A percentile compares a stretch with the other conserved stretches of the same genome.
Conservation (phyloP, 2,329 filamentous ascomycete genomes). For the Dothideomycetes sp. region DNA sequence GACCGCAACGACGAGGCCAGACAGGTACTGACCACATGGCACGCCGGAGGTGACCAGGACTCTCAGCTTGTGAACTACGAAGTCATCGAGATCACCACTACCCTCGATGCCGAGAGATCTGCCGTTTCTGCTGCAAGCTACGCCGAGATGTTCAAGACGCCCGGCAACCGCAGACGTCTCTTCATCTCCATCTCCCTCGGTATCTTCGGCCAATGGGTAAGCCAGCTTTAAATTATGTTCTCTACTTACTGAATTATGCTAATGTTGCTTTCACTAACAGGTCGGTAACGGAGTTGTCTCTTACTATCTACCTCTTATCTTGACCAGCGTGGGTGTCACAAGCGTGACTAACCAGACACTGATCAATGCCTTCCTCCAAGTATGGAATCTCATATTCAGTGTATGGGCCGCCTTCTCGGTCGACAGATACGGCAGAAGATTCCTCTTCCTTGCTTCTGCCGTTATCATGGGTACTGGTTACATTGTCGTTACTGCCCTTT, state of each 20-base stretch:
- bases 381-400: constrained; percentile 33
- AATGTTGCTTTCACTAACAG: constrained; percentile 40
- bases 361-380: constrained; percentile 24
- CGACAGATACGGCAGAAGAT: constrained; percentile 34
- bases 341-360: too few relatives aligned
- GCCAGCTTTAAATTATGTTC: too few relatives aligned
- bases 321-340: constrained; percentile 25
- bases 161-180: constrained; percentile 44
- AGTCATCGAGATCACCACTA: constrained; percentile 57
- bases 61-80: constrained; percentile 54
- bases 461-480: constrained; percentile 37
- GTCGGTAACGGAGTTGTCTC: constrained; percentile 41
- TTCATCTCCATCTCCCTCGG: constrained; percentile 43
- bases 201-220: constrained; percentile 32
- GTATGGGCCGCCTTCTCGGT: constrained; percentile 31
- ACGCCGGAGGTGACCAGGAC: constrained; percentile 48
- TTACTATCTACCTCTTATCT: constrained; percentile 26
- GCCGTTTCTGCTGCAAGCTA: constrained; percentile 31
- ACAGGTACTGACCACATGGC: constrained; percentile 50
- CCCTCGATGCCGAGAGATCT: constrained; percentile 47
- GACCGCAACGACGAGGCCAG: constrained; percentile 55
- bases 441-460: constrained; percentile 35
- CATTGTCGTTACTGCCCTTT: constrained; percentile 35
- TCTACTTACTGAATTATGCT: not conserved
- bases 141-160: constrained; percentile 52